phyloP scores from a whole-genome alignment of 495 filamentous ascomycete genomes.

The Aspergillus sparsus region DNA sequence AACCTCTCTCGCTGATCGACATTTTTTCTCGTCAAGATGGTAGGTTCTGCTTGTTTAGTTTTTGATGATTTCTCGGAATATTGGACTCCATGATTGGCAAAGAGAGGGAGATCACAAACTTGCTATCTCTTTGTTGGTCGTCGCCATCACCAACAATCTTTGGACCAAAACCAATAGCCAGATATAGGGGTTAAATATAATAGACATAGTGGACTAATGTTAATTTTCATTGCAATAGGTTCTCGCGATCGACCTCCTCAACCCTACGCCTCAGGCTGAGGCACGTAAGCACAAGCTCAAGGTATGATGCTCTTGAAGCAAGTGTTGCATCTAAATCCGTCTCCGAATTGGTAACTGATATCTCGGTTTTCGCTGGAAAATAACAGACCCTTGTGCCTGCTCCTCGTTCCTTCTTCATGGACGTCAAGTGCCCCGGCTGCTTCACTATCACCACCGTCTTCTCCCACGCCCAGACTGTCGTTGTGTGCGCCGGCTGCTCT shows the following conservation, averaged over 20 bases:
- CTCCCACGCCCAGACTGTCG: conserved; percentile 99
- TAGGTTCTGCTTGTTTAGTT: conserved; percentile 30
- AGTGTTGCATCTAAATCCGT: background rate
- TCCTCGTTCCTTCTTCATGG: conserved; percentile 99
- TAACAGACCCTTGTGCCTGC: conserved; percentile 84
- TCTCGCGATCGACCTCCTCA: conserved; percentile 99
- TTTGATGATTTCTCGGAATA: conserved; percentile 10
- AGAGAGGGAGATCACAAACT: background rate
- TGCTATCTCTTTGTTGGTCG: conserved; percentile 20
- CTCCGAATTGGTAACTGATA: conserved; percentile 21
- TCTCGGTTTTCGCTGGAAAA: conserved; percentile 2
- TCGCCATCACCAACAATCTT: conserved; percentile 11
- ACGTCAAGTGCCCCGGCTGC: conserved; percentile 99
- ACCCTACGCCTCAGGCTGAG: conserved; percentile 93
- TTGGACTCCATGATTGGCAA: background rate
- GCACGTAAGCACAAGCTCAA: conserved; percentile 99
- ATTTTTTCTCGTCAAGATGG: conserved; percentile 52
- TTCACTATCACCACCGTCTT: conserved; percentile 99
- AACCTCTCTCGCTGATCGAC: conserved; percentile 51
- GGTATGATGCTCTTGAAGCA: conserved; percentile 56
- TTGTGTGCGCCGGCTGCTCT: conserved; percentile 97
- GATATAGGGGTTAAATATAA: conserved; percentile 12
- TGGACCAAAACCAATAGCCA: conserved; percentile 12
- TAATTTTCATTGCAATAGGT: conserved; percentile 60
- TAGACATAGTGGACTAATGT: conserved; percentile 24